These are phyloP conservation scores for Heimioporus sp. DNA, from an alignment of 768 basidiomycete species.

Conservation along the genomic window DNA sequence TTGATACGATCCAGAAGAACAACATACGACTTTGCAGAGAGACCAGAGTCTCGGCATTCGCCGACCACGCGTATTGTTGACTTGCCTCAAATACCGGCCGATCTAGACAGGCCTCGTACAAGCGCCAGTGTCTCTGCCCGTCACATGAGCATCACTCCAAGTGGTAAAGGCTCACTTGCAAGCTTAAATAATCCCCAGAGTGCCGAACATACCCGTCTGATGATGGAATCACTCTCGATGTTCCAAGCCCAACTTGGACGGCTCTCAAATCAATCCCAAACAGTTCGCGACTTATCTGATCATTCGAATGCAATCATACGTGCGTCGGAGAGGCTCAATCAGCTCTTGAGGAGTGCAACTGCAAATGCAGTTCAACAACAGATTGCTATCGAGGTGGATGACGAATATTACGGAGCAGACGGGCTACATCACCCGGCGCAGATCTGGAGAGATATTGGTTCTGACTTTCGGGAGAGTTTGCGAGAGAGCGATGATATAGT, in stretches of 20 bases:
- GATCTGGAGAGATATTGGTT: constrained; percentile 67
- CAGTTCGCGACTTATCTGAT: constrained; percentile 53
- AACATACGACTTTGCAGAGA: constrained; percentile 24
- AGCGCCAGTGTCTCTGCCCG: constrained; percentile 6
- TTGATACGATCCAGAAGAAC: constrained; percentile 22
- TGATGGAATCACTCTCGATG: constrained; percentile 66
- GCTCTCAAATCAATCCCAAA: constrained; percentile 44
- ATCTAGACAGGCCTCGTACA: constrained; percentile 13
- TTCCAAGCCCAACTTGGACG: constrained; percentile 68
- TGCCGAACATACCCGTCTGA: constrained; percentile 64
- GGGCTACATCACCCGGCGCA: constrained; percentile 42
- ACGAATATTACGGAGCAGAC: constrained; percentile 30
- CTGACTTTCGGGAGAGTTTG: constrained; percentile 69
- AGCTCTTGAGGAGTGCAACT: constrained; percentile 53
- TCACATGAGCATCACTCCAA: constrained; percentile 17
- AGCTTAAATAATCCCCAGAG: constrained; percentile 20
- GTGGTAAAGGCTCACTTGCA: constrained; percentile 10
- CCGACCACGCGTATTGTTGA: constrained; percentile 8
- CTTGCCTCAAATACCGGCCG: constrained; percentile 16
- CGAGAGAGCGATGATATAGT: constrained; percentile 78
- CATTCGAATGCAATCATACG: constrained; percentile 63
- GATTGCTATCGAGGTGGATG: constrained; percentile 72
- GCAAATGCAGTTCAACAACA: constrained; percentile 65
- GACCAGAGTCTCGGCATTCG: constrained; percentile 17
- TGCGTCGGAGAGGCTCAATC: constrained; percentile 66